Base-by-base conservation (phyloP, 768 basidiomycete genomes). In the Termitomyces sp. region DNA sequence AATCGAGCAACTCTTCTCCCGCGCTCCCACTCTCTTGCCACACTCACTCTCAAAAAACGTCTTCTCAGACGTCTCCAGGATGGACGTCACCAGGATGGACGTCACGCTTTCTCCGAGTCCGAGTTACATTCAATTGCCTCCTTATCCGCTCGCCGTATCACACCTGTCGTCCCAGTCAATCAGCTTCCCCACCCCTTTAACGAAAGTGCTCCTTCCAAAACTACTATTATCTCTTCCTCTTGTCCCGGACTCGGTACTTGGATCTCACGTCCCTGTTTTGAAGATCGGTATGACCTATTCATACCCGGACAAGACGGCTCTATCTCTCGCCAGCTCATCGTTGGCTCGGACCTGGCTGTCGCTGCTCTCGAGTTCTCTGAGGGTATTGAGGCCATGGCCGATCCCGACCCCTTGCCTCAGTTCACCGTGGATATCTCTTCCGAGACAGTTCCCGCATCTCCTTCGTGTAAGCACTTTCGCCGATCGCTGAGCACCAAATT, bases 311-410 rank as follows among this genome's bases (percentile, higher is more conserved):
- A 76, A 20, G 69, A 73, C 10, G 74, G 69, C 17, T 76, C 71
- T 12, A 70, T 81, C 42, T 68, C 76, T 20, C 62, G 76, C 40
- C 70, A 72, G 17, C 78, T 75, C 17, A 79, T 89, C 50, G 67
- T 77, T 37, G 81, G 86, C 55, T 75, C 80, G 17, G 71, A 77
- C 36, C 71, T 83, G 25, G 88, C 85, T 38, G 86, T 92, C 49
- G 86, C 89, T 48, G 85, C 85, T 49, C 78, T 92, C 59, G 91
- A 91, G 67, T 89, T 83, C 67, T 88, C 89, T 5, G 82, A 86
- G 60, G 71, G 78, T n/a, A 69, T 91, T 56, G 89, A 92, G 66
- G 75, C 82, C 34, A 76, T 91, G 73, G 84, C 85, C 42, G 84
- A 83, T 61, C 77, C 81, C 43, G 77, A 76, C 63, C 70, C 60